Evolutionary conservation across 305 asterid genomes (phyloP).

Genomic region (Solanum chacoense): DNA sequence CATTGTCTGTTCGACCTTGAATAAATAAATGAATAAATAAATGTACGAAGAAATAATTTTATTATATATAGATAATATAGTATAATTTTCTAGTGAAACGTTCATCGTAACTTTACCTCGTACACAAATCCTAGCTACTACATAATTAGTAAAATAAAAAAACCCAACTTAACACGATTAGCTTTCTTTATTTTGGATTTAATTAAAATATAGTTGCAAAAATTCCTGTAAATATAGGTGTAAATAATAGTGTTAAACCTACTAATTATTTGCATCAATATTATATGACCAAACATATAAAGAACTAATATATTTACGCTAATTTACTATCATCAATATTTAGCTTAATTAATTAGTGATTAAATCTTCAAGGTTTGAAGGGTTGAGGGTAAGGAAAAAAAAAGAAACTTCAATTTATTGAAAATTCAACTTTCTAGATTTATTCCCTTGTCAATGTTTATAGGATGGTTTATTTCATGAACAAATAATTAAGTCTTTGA

Average conservation of each 20-base stretch:
- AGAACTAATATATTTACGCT: neutral
- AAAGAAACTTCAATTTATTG: neutral
- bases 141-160: neutral
- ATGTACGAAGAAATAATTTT: neutral
- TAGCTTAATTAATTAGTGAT: neutral
- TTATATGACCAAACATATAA: neutral
- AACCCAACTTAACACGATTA: neutral
- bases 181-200: neutral
- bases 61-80: neutral
- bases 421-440: neutral
- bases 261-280: neutral
- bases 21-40: neutral
- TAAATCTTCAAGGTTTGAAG: neutral
- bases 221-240: neutral
- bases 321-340: neutral
- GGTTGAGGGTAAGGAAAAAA: neutral
- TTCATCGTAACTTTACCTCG: neutral
- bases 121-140: neutral
- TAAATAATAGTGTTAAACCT: neutral
- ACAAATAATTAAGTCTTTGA: neutral
- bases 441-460: neutral
- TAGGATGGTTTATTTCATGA: neutral
- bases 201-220: neutral
- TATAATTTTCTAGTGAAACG: neutral
- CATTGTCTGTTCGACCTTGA: constrained; percentile 54